phyloP scores from a whole-genome alignment of 208 protist genomes.

The Crithidia sp. region DNA sequence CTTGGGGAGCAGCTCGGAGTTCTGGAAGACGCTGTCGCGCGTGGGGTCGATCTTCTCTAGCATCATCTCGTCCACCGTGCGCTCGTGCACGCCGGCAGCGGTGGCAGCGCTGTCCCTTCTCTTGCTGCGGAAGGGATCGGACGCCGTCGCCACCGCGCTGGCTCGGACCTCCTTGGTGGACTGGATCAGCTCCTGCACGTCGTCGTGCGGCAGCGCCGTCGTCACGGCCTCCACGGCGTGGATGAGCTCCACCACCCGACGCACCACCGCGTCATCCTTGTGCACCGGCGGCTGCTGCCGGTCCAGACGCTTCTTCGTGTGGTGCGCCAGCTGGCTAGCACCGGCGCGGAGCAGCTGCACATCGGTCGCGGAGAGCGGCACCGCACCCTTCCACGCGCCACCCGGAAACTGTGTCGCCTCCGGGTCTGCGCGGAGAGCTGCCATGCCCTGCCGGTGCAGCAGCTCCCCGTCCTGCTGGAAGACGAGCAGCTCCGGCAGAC shows the following conservation, averaged over 20 bases:
- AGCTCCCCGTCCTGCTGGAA: constrained; percentile 60
- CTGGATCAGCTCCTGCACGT: constrained; percentile 32
- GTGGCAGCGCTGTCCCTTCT: neutral
- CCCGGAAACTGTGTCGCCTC: constrained; percentile 56
- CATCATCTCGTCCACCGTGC: constrained; percentile 19
- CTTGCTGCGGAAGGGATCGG: neutral
- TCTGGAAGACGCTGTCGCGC: constrained; percentile 33
- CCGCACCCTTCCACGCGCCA: constrained; percentile 45
- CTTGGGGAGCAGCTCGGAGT: constrained; percentile 48
- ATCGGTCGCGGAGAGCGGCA: constrained; percentile 58
- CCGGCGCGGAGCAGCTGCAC: constrained; percentile 47
- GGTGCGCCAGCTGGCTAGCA: constrained; percentile 53
- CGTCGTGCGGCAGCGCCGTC: constrained; percentile 45
- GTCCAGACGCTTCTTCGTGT: constrained; percentile 57
- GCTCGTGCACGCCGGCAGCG: neutral
- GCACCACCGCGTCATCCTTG: constrained; percentile 19
- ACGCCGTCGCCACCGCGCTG: constrained; percentile 13
- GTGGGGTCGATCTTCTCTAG: constrained; percentile 16
- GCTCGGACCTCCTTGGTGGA: constrained; percentile 7
- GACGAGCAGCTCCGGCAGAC: constrained; percentile 52
- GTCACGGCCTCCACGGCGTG: constrained; percentile 43
- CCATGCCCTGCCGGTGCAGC: constrained; percentile 57
- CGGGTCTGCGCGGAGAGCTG: constrained; percentile 61
- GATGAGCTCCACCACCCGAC: constrained; percentile 47
- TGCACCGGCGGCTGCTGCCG: constrained; percentile 20